phyloP scores from a whole-genome alignment of 2,329 filamentous ascomycete species.

The Teratosphaeria nubilosa region DNA sequence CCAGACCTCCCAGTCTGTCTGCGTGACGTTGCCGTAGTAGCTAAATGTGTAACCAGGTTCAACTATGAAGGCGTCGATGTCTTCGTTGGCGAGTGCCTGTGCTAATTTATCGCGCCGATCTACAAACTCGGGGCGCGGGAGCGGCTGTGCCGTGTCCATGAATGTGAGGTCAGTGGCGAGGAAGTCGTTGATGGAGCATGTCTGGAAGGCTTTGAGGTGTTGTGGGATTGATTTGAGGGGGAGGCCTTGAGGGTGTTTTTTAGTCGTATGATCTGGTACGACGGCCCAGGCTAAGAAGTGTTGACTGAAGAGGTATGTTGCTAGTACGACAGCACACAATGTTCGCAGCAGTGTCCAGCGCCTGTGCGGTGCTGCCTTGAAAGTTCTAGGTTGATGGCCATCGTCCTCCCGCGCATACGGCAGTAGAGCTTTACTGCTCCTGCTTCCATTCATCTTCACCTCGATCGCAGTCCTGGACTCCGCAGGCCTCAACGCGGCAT shows the following conservation, averaged over 20 bases:
- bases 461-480: background rate
- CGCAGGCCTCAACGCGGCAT: background rate
- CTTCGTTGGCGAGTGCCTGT: constrained; percentile 41
- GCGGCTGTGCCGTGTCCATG: constrained; percentile 39
- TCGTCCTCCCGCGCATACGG: background rate
- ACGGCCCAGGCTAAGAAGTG: background rate
- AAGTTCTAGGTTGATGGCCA: background rate
- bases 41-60: constrained; percentile 57
- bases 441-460: background rate
- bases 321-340: background rate
- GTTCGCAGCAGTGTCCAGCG: background rate
- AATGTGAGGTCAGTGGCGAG: constrained; percentile 36
- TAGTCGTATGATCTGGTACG: background rate
- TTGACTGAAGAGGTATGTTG: background rate
- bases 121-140: constrained; percentile 43
- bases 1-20: constrained; percentile 54
- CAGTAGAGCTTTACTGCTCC: background rate
- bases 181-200: constrained; percentile 46
- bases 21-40: constrained; percentile 54
- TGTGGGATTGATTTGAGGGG: background rate
- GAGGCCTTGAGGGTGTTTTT: background rate
- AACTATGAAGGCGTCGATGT: constrained; percentile 49
- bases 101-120: constrained; percentile 48
- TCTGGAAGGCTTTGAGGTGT: constrained; percentile 21
- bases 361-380: background rate